Conservation (phyloP, 352 stramenopile genomes). For the Phytophthora foliorum region DNA sequence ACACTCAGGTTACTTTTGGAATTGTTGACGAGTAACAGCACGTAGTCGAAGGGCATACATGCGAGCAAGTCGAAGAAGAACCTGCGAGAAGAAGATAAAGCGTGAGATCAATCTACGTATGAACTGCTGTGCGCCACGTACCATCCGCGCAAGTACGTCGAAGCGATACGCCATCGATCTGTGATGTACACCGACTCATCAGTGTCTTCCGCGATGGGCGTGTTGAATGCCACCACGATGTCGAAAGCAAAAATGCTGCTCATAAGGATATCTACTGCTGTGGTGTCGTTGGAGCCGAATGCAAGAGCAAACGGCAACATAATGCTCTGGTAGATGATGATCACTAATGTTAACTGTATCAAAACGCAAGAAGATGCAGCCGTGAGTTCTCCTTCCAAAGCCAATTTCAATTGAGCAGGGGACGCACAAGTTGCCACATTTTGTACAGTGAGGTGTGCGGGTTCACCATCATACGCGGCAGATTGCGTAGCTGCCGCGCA, state of each 20-base stretch:
- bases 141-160: constrained; percentile 70
- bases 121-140: constrained; percentile 19
- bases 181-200: constrained; percentile 72
- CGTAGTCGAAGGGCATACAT: constrained; percentile 78
- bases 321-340: constrained; percentile 87
- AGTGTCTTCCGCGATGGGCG: constrained; percentile 49
- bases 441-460: constrained; percentile 77
- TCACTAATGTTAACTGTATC: constrained; percentile 61
- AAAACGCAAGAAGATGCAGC: not conserved
- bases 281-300: constrained; percentile 65
- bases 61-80: constrained; percentile 84
- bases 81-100: constrained; percentile 37
- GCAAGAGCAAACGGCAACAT: constrained; percentile 72
- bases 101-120: not conserved
- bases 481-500: constrained; percentile 42
- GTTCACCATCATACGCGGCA: constrained; percentile 71
- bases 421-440: constrained; percentile 77
- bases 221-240: constrained; percentile 84
- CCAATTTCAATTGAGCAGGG: not conserved
- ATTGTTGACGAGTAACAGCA: constrained; percentile 65
- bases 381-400: constrained; percentile 1
- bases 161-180: constrained; percentile 64
- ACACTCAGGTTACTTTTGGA: constrained; percentile 65
- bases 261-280: constrained; percentile 60
- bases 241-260: constrained; percentile 77